Evolutionary conservation across 1,139 yeast species (phyloP).

Genomic region (Hansenula sp.): DNA sequence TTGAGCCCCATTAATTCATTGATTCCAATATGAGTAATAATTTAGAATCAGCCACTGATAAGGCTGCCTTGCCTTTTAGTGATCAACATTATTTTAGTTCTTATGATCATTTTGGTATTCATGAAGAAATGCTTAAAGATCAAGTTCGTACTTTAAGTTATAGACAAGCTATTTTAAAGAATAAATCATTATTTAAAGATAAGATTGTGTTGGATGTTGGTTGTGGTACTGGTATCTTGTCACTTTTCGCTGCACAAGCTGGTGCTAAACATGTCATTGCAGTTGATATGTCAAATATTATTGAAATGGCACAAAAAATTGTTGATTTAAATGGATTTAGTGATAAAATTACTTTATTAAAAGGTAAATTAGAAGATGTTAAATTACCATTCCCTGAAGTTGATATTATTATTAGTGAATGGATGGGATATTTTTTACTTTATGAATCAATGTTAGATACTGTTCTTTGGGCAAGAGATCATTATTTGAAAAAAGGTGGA

Average conservation of each 20-base stretch:
- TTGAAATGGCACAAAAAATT: slow-evolving; percentile 88
- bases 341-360: slow-evolving; percentile 82
- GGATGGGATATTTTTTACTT: slow-evolving; percentile 98
- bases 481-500: slow-evolving; percentile 82
- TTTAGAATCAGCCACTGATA: slow-evolving; percentile 32
- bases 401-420: slow-evolving; percentile 93
- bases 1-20: not conserved
- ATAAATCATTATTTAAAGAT: slow-evolving; percentile 84
- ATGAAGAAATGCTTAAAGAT: slow-evolving; percentile 98
- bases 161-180: slow-evolving; percentile 88
- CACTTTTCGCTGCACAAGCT: slow-evolving; percentile 97
- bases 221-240: slow-evolving; percentile 95
- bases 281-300: slow-evolving; percentile 95
- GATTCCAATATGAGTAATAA: not conserved
- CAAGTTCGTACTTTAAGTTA: slow-evolving; percentile 88
- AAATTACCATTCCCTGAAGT: slow-evolving; percentile 74
- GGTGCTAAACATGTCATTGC: slow-evolving; percentile 98
- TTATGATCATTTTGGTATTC: slow-evolving; percentile 96
- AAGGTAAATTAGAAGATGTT: slow-evolving; percentile 95
- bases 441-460: slow-evolving; percentile 99
- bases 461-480: slow-evolving; percentile 90
- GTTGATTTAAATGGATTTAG: slow-evolving; percentile 78
- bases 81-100: slow-evolving; percentile 79
- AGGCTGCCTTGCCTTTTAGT: slow-evolving; percentile 41
- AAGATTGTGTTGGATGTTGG: slow-evolving; percentile 98